Conservation (phyloP, 805 yeast genomes). For the Naumovozyma baii region DNA sequence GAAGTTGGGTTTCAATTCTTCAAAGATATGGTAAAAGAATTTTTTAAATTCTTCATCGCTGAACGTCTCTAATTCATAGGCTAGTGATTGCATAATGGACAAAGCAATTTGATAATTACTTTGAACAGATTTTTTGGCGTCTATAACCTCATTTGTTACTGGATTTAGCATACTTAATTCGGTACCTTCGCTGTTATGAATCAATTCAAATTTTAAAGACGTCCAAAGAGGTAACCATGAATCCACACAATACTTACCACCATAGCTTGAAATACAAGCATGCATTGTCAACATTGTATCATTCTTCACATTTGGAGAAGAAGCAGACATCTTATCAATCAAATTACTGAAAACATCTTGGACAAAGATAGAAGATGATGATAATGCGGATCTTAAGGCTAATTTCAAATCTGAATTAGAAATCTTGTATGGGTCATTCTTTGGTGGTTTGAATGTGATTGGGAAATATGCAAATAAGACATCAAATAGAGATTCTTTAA, state of each 20-base stretch:
- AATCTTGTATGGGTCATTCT: slow-evolving; percentile 70
- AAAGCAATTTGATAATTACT: slow-evolving; percentile 37
- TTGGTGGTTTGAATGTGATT: slow-evolving; percentile 86
- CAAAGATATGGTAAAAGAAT: slow-evolving; percentile 33
- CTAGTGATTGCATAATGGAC: slow-evolving; percentile 37
- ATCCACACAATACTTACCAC: slow-evolving; percentile 38
- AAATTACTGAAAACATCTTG: slow-evolving; percentile 68
- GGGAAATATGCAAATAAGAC: slow-evolving; percentile 92
- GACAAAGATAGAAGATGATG: slow-evolving; percentile 54
- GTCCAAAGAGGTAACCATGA: slow-evolving; percentile 78
- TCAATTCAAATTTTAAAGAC: slow-evolving; percentile 77
- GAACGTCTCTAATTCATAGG: slow-evolving; percentile 28
- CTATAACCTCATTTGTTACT: slow-evolving; percentile 18
- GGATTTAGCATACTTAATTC: slow-evolving; percentile 8
- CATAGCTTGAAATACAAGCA: slow-evolving; percentile 46
- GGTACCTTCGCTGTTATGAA: slow-evolving; percentile 60
- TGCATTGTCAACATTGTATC: slow-evolving; percentile 63
- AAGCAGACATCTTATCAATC: slow-evolving; percentile 68
- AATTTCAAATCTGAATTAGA: slow-evolving; percentile 62
- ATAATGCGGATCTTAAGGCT: slow-evolving; percentile 50
- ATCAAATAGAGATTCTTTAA: slow-evolving; percentile 68
- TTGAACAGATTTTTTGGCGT: slow-evolving; percentile 15
- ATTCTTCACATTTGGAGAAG: slow-evolving; percentile 59
- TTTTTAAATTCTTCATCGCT: slow-evolving; percentile 30
- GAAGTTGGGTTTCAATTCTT: slow-evolving; percentile 48